Evolutionary conservation across 2,329 filamentous ascomycete genomes (phyloP).

Genomic region (Beauveria rudraprayagi): DNA sequence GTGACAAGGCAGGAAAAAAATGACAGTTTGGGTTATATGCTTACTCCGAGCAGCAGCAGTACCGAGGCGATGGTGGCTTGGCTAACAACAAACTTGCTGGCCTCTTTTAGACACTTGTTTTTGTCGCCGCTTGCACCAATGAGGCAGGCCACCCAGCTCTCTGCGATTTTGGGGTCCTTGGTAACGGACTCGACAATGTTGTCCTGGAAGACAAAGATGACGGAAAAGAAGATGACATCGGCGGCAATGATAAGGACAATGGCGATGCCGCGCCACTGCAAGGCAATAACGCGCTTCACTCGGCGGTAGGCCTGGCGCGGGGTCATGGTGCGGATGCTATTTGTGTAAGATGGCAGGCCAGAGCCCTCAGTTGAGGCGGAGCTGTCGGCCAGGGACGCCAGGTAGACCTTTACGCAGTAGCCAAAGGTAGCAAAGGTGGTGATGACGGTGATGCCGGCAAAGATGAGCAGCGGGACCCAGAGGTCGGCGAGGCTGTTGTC

Average conservation of each 20-base stretch:
- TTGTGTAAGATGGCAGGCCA: constrained; percentile 59
- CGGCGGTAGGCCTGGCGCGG: constrained; percentile 83
- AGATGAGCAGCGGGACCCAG: constrained; percentile 80
- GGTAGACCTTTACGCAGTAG: constrained; percentile 93
- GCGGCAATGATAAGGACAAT: constrained; percentile 84
- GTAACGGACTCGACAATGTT: constrained; percentile 55
- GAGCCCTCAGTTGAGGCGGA: constrained; percentile 63
- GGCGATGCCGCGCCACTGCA: constrained; percentile 90
- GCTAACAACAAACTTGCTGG: constrained; percentile 57
- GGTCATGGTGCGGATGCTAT: constrained; percentile 68
- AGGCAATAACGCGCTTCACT: constrained; percentile 74
- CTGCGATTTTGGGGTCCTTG: constrained; percentile 44
- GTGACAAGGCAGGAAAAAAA: not conserved
- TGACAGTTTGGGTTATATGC: constrained; percentile 22
- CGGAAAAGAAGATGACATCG: constrained; percentile 88
- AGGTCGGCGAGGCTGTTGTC: constrained; percentile 72
- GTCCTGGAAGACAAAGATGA: constrained; percentile 85
- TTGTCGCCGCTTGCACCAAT: constrained; percentile 46
- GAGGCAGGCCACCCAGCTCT: constrained; percentile 69
- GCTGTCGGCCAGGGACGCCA: constrained; percentile 72
- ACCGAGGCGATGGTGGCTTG: constrained; percentile 74
- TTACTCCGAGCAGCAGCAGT: constrained; percentile 70
- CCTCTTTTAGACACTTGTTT: constrained; percentile 54
- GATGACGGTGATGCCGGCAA: constrained; percentile 68
- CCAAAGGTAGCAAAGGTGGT: constrained; percentile 78